Base-by-base conservation (phyloP, 2,329 filamentous ascomycete genomes). In the Colletotrichum gigasporum region DNA sequence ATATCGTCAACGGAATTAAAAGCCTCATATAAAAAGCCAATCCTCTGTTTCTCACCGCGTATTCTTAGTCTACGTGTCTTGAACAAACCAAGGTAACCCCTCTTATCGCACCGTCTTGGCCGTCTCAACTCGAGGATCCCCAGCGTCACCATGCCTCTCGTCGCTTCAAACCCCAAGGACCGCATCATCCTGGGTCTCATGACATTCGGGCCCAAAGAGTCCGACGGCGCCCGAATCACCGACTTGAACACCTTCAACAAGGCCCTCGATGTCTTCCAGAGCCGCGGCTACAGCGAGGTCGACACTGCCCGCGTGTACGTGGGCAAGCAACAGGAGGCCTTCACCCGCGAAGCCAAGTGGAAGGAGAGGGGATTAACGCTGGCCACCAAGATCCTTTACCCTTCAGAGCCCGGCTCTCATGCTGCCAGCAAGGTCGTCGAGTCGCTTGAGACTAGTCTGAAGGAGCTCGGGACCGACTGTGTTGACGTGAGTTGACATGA, bases 181-280 rank as follows among this genome's bases (percentile, higher is more conserved):
- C 87, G 91, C 67, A 83, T 93, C 71, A 93, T 97, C 82, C 88
- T 97, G 37, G 93, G 93, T 68, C 84, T 94, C 57, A 96, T 96
- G 93, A 94, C 91, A 73, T 94, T 93, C 80, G 91, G 91, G 28
- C 88, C 91, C 2, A 85, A 87, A 61, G 83, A 84, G 63, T 69
- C 74, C 11, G 70, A 73, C 11, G 92, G 91, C 34, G 92, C 90
- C 44, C 89, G 93, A 45, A 89, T 97, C 72, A 94, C 91, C 9
- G 80, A 83, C 58, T 30, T 83, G 2, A 76, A 87, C 62, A 90
- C 91, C 42, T 93, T 90, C 80, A 91, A 90, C 70, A 86, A 86
- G 70, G 85, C 86, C 42, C 87, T 97, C 35, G 90, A 95, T 74
- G 83, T 90, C 68, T 88, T 97, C 73, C 91, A 95, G 76, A 80